A percentile compares a stretch with the other conserved stretches of the same genome.
phyloP scores from a whole-genome alignment of 805 yeast species.

The Clavispora phyllophila region DNA sequence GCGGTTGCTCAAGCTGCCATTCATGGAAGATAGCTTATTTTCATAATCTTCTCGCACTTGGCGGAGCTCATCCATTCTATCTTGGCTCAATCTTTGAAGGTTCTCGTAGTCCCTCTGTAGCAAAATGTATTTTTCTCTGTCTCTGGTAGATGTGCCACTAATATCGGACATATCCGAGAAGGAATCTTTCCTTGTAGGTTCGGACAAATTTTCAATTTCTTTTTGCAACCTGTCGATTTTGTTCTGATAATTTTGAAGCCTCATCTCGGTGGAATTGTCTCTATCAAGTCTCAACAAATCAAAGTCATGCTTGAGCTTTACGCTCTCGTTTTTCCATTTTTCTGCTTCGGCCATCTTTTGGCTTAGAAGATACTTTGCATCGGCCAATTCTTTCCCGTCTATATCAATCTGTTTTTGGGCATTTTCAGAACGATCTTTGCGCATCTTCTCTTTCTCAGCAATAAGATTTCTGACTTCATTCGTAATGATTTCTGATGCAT shows the following conservation, averaged over 20 bases:
- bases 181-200: conserved; percentile 9
- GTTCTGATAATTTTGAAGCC: conserved; percentile 26
- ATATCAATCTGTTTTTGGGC: background rate
- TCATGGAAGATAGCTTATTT: conserved; percentile 8
- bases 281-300: conserved; percentile 6
- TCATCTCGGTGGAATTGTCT: conserved; percentile 17
- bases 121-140: conserved; percentile 7
- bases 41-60: conserved; percentile 5
- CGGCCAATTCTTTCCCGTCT: background rate
- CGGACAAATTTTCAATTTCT: conserved; percentile 27
- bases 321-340: background rate
- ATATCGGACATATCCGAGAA: conserved; percentile 6
- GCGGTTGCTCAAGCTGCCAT: conserved; percentile 8
- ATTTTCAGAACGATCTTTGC: background rate
- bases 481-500: background rate
- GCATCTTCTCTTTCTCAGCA: conserved; percentile 1
- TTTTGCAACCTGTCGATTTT: conserved; percentile 26
- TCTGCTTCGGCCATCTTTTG: background rate
- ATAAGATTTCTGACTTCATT: background rate
- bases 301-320: background rate
- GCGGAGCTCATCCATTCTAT: conserved; percentile 8
- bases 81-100: conserved; percentile 7
- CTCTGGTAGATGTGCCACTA: conserved; percentile 1
- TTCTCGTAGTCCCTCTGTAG: conserved; percentile 13
- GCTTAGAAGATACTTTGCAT: background rate